Conservation (phyloP, 2,329 filamentous ascomycete species). For the Fonsecaea pedrosoi region DNA sequence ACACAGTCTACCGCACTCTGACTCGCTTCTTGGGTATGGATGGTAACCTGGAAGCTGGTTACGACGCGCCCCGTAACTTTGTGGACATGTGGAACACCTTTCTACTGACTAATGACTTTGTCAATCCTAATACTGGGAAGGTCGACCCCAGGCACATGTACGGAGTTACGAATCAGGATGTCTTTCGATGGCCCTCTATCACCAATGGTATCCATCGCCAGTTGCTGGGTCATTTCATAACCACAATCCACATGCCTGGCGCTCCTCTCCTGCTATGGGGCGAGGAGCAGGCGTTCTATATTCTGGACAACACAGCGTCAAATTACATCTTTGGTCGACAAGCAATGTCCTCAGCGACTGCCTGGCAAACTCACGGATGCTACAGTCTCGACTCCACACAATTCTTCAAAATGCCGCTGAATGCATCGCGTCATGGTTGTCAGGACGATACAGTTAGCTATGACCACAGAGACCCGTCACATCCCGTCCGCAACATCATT, state of each 20-base stretch:
- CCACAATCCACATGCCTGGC: slow-evolving; percentile 65
- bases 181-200: slow-evolving; percentile 69
- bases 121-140: slow-evolving; percentile 65
- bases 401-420: slow-evolving; percentile 65
- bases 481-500: slow-evolving; percentile 66
- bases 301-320: slow-evolving; percentile 67
- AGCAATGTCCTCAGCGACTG: slow-evolving; percentile 65
- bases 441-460: slow-evolving; percentile 54
- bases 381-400: slow-evolving; percentile 64
- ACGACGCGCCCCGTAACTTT: slow-evolving; percentile 63
- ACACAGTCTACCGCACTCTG: slow-evolving; percentile 68
- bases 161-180: slow-evolving; percentile 70
- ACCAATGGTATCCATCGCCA: slow-evolving; percentile 64
- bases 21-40: slow-evolving; percentile 67
- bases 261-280: slow-evolving; percentile 68
- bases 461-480: slow-evolving; percentile 68
- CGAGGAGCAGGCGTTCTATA: slow-evolving; percentile 70
- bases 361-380: slow-evolving; percentile 71
- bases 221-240: slow-evolving; percentile 65
- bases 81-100: slow-evolving; percentile 63
- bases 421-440: slow-evolving; percentile 62
- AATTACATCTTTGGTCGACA: slow-evolving; percentile 72
- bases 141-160: slow-evolving; percentile 71
- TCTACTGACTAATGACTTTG: slow-evolving; percentile 64
- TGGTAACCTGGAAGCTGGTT: slow-evolving; percentile 61